These are phyloP conservation scores for Lactarius tabidus DNA, from an alignment of 768 basidiomycete species.

Conservation along the genomic window DNA sequence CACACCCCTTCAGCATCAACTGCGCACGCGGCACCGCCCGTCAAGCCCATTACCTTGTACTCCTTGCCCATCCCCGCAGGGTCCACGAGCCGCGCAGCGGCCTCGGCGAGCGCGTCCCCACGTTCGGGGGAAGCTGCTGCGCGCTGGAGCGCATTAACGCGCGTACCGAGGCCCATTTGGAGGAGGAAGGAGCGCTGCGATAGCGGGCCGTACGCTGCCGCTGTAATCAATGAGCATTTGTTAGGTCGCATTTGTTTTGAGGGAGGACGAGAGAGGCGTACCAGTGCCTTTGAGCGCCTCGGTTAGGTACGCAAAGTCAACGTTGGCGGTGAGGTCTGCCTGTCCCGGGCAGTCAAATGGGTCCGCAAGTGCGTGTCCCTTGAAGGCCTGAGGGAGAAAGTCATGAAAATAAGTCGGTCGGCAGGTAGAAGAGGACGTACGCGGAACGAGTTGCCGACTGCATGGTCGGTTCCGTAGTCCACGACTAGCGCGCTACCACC, in stretches of 20 bases:
- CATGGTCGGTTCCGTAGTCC: conserved; percentile 81
- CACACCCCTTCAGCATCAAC: conserved; percentile 26
- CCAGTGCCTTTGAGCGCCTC: conserved; percentile 70
- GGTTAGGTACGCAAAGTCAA: conserved; percentile 86
- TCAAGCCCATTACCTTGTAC: conserved; percentile 75
- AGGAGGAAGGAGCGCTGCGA: conserved; percentile 73
- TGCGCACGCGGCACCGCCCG: conserved; percentile 20
- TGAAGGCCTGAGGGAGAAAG: conserved; percentile 68
- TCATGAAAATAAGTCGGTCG: neutral
- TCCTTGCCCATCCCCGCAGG: conserved; percentile 79
- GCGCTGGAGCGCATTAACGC: conserved; percentile 59
- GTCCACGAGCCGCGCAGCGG: conserved; percentile 73
- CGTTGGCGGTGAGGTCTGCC: conserved; percentile 93
- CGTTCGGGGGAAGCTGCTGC: conserved; percentile 48
- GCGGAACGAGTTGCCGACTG: conserved; percentile 71
- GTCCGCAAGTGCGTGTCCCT: conserved; percentile 78
- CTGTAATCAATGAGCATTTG: conserved; percentile 31
- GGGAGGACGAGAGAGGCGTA: conserved; percentile 33
- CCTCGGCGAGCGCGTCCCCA: conserved; percentile 49
- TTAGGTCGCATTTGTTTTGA: neutral
- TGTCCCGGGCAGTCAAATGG: conserved; percentile 82
- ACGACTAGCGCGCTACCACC: conserved; percentile 64
- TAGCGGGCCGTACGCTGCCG: conserved; percentile 59
- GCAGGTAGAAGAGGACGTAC: conserved; percentile 44
- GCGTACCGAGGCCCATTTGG: conserved; percentile 68